Evolutionary conservation across 805 yeast genomes (phyloP).

Genomic region (Saturnispora halmiae): DNA sequence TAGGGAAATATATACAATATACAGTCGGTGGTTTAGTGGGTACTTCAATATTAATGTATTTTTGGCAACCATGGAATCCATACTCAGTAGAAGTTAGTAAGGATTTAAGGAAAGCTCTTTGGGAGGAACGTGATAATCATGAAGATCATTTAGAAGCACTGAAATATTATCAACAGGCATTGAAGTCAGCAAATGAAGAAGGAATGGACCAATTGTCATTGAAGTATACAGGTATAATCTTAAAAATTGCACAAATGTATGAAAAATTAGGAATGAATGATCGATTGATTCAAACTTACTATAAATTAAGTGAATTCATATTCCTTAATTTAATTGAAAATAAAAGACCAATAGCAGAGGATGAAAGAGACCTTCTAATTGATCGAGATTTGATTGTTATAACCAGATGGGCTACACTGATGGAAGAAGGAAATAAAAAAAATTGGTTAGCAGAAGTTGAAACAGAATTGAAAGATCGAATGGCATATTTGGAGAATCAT

Average conservation of each 20-base stretch:
- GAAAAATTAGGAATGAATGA: constrained; percentile 54
- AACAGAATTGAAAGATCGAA: constrained; percentile 23
- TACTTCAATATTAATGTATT: constrained; percentile 18
- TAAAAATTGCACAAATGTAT: constrained; percentile 81
- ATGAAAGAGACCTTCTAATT: constrained; percentile 20
- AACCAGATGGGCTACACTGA: constrained; percentile 22
- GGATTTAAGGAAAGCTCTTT: constrained; percentile 60
- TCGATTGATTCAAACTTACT: constrained; percentile 54
- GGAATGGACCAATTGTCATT: constrained; percentile 53
- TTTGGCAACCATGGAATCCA: constrained; percentile 31
- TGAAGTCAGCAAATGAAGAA: constrained; percentile 49
- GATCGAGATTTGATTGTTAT: constrained; percentile 24
- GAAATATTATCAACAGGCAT: constrained; percentile 63
- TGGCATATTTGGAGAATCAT: constrained; percentile 22
- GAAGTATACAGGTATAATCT: constrained; percentile 84
- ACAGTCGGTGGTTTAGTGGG: constrained; percentile 16
- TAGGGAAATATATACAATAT: constrained; percentile 14
- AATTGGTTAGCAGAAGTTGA: constrained; percentile 11
- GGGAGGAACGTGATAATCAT: constrained; percentile 72
- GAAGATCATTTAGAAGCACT: constrained; percentile 60
- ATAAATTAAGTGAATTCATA: constrained; percentile 21
- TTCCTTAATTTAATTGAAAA: constrained; percentile 23
- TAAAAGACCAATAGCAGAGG: constrained; percentile 15
- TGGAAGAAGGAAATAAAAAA: constrained; percentile 9
- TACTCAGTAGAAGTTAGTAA: constrained; percentile 46